Evolutionary conservation across 2,329 filamentous ascomycete species (phyloP), one percentile per base, ranked within the genome.

Genomic region (Fusarium veterinarium): DNA sequence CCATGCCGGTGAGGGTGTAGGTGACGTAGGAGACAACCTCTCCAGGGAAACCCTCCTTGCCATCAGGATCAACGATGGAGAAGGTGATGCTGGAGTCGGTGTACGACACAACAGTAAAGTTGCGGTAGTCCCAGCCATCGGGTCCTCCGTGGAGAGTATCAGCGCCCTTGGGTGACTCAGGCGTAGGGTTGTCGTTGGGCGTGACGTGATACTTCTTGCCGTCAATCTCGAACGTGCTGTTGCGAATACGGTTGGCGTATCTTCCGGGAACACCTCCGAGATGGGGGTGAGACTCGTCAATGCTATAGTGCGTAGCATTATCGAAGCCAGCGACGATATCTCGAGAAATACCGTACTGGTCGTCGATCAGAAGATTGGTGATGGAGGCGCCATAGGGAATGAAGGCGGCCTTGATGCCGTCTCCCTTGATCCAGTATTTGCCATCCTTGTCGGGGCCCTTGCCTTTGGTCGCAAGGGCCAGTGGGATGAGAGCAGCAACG

Each of bases 231-330:
- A 94, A 94, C 10, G 88, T 91, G 80, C 89, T 91, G 84, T 95
- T 94, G 85, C 90, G 90, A 85, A 95, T 95, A 72, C 93, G 91
- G 81, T 95, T 95, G 65, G 93, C 93, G 79, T 95, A 95, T 61
- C 93, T 90, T 51, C 92, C 92, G 1, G 92, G 92, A 1, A 95
- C 90, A 75, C 90, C 85, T 65, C 92, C 93, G 73, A 92, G 91
- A 84, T 94, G 92, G 56, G 89, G 90, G 80, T 95, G 92, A 68
- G 87, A 84, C 66, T 82, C 82, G 80, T 93, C 91, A 53, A 89
- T 80, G 66, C 81, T 82, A 82, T 95, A 95, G 82, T 92, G 90
- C 58, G 84, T 89, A 49, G 92, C 92, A 78, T 94, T 94, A 83
- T 95, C 93, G 76, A 91, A 95, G 52, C 93, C 93, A 51, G 88